Conservation (phyloP, 768 basidiomycete genomes). For the Mycena metata region DNA sequence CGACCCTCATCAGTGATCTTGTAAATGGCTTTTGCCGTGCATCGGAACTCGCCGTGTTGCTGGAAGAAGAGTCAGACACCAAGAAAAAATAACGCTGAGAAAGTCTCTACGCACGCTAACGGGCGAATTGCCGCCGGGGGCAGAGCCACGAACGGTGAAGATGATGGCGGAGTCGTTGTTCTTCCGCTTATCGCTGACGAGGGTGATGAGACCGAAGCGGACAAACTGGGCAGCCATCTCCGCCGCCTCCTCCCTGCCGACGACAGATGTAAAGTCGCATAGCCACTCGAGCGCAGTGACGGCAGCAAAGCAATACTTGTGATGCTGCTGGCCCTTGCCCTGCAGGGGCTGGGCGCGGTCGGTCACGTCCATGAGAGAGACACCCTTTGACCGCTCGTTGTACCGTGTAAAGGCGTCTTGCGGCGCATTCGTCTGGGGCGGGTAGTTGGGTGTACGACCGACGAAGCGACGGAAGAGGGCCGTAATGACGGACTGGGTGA, state of each 20-base stretch:
- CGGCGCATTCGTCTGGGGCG: constrained; percentile 58
- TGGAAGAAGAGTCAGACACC: constrained; percentile 48
- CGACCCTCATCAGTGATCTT: constrained; percentile 93
- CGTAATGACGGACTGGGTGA: constrained; percentile 93
- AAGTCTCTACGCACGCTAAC: constrained; percentile 68
- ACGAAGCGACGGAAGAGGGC: constrained; percentile 96
- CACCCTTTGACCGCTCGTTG: constrained; percentile 83
- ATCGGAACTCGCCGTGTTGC: constrained; percentile 97
- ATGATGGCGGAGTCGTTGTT: constrained; percentile 94
- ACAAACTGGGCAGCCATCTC: constrained; percentile 99
- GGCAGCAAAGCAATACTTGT: constrained; percentile 87
- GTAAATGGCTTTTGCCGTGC: constrained; percentile 96
- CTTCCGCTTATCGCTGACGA: constrained; percentile 93
- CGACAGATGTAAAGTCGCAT: constrained; percentile 96
- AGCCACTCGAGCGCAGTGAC: constrained; percentile 95
- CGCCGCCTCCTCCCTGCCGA: constrained; percentile 95
- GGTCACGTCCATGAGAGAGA: constrained; percentile 76
- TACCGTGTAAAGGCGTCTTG: constrained; percentile 79
- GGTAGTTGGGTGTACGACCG: constrained; percentile 88
- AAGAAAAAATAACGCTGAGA: constrained; percentile 10
- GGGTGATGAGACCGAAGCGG: constrained; percentile 88
- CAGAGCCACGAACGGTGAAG: constrained; percentile 89
- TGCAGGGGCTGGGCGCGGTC: constrained; percentile 73
- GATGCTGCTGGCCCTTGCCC: constrained; percentile 61
- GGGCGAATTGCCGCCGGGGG: constrained; percentile 80